Percentiles rank a stretch among this genome's conserved stretches.
phyloP scores from a whole-genome alignment of 495 filamentous ascomycete genomes.

The Filosporella fistucella region DNA sequence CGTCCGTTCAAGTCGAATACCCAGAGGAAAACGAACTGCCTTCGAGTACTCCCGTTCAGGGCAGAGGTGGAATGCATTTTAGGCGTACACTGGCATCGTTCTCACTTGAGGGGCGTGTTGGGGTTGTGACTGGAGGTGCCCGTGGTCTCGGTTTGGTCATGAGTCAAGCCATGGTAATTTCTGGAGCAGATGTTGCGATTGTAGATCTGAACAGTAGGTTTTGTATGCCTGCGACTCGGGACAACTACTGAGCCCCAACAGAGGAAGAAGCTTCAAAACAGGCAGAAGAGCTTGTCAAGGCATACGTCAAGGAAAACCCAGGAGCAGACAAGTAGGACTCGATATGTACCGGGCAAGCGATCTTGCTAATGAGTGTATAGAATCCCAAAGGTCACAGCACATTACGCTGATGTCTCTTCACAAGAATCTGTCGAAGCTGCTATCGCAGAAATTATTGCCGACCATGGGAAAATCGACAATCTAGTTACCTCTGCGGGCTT shows the following conservation, averaged over 20 bases:
- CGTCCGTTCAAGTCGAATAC: conserved; percentile 69
- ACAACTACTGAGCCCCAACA: conserved; percentile 27
- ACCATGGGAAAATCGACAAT: conserved; percentile 80
- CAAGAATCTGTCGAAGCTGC: conserved; percentile 68
- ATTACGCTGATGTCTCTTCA: conserved; percentile 81
- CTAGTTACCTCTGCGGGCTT: conserved; percentile 95
- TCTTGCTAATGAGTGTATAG: conserved; percentile 30
- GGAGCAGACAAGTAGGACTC: conserved; percentile 59
- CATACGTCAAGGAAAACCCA: conserved; percentile 74
- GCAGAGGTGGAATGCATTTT: conserved; percentile 65
- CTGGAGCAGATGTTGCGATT: conserved; percentile 85
- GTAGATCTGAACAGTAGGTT: conserved; percentile 86
- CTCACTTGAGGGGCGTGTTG: conserved; percentile 49
- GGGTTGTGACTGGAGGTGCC: conserved; percentile 48
- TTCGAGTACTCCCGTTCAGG: conserved; percentile 58
- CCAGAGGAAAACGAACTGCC: conserved; percentile 68
- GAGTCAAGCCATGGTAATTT: conserved; percentile 81
- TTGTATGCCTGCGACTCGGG: neutral
- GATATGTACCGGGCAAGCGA: neutral
- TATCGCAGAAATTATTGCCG: conserved; percentile 60
- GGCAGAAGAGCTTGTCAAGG: conserved; percentile 63
- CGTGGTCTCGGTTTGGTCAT: conserved; percentile 69
- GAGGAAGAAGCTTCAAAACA: conserved; percentile 81
- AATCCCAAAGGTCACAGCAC: conserved; percentile 79
- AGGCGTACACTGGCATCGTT: conserved; percentile 61